phyloP scores from a whole-genome alignment of 1,284 basidiomycete genomes.

The Golubevia sp. region DNA sequence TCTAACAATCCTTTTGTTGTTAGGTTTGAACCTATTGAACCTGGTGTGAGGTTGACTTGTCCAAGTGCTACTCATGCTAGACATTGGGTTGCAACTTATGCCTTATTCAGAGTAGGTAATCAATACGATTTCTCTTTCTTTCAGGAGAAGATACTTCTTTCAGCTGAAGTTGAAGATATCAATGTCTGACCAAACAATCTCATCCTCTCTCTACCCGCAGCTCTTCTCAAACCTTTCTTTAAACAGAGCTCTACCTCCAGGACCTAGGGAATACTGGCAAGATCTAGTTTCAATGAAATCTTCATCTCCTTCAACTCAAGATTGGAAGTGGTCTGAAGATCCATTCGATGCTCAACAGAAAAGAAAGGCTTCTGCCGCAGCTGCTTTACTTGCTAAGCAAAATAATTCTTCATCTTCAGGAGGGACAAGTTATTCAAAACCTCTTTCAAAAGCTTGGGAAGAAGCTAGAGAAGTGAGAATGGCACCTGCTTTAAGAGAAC shows the following conservation, averaged over 20 bases:
- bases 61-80: conserved; percentile 31
- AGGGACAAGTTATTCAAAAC: conserved; percentile 18
- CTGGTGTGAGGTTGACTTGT: conserved; percentile 35
- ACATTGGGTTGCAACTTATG: conserved; percentile 62
- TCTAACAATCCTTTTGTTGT: conserved; percentile 42
- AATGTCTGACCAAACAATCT: no score
- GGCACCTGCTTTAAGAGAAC: conserved; percentile 75
- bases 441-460: conserved; percentile 68
- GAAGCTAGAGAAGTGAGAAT: conserved; percentile 82
- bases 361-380: conserved; percentile 17
- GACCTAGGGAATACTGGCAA: conserved; percentile 57
- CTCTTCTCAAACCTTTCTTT: conserved; percentile 50
- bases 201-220: neutral
- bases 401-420: no score
- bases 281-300: conserved; percentile 50
- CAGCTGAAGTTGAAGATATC: no score
- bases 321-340: conserved; percentile 54
- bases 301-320: conserved; percentile 32
- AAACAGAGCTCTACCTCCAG: conserved; percentile 49
- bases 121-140: neutral
- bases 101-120: conserved; percentile 40
- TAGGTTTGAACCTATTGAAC: conserved; percentile 50
- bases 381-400: conserved; percentile 18
- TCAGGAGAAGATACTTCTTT: neutral
- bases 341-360: conserved; percentile 54